phyloP scores from a whole-genome alignment of 164 flowering plant genomes.

The Liquidambar formosana region DNA sequence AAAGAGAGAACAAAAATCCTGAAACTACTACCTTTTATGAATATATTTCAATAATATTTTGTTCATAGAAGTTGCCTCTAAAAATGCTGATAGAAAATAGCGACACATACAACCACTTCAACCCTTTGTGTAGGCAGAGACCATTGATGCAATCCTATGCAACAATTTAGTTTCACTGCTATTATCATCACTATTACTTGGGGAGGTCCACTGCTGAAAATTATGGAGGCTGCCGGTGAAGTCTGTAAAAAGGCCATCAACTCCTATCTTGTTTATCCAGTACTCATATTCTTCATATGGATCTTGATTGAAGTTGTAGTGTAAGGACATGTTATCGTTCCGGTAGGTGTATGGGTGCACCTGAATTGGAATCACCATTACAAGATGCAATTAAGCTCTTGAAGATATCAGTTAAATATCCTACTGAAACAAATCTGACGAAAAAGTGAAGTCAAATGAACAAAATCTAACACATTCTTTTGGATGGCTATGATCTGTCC shows the following conservation, averaged over 20 bases:
- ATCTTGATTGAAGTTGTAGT: conserved; percentile 75
- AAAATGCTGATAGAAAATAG: no score
- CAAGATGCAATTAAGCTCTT: not conserved
- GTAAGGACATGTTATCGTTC: conserved; percentile 67
- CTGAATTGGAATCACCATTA: conserved; percentile 39
- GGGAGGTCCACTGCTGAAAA: conserved; percentile 65
- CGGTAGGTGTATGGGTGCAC: conserved; percentile 96
- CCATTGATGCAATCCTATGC: conserved; percentile 44
- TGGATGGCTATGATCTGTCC: not conserved
- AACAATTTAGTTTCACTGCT: conserved; percentile 34
- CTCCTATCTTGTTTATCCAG: conserved; percentile 81
- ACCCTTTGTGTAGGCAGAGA: conserved; percentile 22
- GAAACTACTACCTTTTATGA: no score
- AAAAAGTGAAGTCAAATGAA: not conserved
- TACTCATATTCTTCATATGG: conserved; percentile 76
- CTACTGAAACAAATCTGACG: no score
- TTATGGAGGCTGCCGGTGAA: conserved; percentile 87
- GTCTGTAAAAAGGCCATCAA: conserved; percentile 94
- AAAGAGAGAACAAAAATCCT: no score
- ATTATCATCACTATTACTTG: conserved; percentile 21
- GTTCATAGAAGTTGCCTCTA: no score
- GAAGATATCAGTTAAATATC: no score
- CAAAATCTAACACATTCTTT: not conserved
- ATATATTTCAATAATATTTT: no score
- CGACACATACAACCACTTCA: conserved; percentile 15